Base-by-base conservation (phyloP, 2,329 filamentous ascomycete genomes). In the Clarireedia sp. region DNA sequence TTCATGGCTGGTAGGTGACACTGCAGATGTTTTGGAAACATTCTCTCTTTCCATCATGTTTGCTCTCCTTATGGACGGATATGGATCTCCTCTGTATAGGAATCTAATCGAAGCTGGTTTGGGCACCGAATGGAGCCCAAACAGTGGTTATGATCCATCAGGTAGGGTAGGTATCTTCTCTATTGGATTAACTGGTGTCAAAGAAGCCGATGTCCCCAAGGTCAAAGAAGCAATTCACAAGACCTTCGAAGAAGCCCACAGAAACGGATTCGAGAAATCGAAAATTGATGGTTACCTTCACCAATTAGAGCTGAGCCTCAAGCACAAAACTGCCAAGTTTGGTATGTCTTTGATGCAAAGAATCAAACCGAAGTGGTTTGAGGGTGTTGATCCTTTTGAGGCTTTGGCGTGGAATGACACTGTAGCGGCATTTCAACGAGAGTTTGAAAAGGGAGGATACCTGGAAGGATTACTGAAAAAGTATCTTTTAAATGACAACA, bases 261-360 rank as follows among this genome's bases (percentile, higher is more conserved):
- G 83, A 24, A 87, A 85, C 57, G 92, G 94, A 0, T 96, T 99
- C 63, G 90, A 94, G 57, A 79, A 85, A 65, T 83, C 85, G 64
- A 99, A 99, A 71, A 89, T 99, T 57, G 89, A 96, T 60, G 94
- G 94, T 2, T 87, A 95, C 60, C 78, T 99, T 53, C 94, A 99
- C 70, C 92, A 97, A 70, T 74, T 97, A 3, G 94, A 99, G 69
- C 78, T 99, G n/a, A 80, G 85, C 0, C 74, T 97, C 48, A 96
- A 96, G 73, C 90, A 99, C 74, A 97, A 97, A 76, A 96, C 90
- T 0, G 89, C 94, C 54, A 90, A 87, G 66, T 99, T 99, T 67
- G 94, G 94, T 14, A 89, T 96, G 78, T 85, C 86, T 17, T 81
- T 97, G 52, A 82, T 99, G 71, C 89, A 96, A 64, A 83, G 92